A percentile compares a stretch with the other conserved stretches of the same genome.
Evolutionary conservation across 108 stramenopile species (phyloP).

Genomic region (Cyclostephanos tholiformis): DNA sequence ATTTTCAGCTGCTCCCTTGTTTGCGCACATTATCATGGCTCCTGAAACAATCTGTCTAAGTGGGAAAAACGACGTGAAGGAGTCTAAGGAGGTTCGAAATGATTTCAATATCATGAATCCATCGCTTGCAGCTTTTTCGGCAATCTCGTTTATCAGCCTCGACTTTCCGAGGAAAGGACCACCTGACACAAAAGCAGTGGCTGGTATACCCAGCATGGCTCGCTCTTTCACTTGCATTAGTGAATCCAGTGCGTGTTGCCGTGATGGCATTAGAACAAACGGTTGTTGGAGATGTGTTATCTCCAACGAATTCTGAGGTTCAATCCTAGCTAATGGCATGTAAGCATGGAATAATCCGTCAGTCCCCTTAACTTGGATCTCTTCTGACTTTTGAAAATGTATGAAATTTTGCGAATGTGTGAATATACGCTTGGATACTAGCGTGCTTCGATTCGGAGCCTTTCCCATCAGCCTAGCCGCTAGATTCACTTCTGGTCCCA

Average conservation of each 20-base stretch:
- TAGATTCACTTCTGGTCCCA: slow-evolving; percentile 61
- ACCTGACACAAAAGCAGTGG: slow-evolving; percentile 43
- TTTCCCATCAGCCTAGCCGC: slow-evolving; percentile 59
- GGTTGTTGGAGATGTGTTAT: slow-evolving; percentile 44
- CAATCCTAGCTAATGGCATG: slow-evolving; percentile 43
- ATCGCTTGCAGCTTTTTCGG: slow-evolving; percentile 32
- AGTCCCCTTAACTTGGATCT: slow-evolving; percentile 54
- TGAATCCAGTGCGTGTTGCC: slow-evolving; percentile 49
- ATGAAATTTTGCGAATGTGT: slow-evolving; percentile 54
- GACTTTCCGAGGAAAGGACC: slow-evolving; percentile 55
- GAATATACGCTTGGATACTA: slow-evolving; percentile 55
- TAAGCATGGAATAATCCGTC: slow-evolving; percentile 56
- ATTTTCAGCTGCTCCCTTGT: slow-evolving; percentile 12
- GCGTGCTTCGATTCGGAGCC: slow-evolving; percentile 52
- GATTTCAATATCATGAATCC: slow-evolving; percentile 47
- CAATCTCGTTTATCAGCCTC: slow-evolving; percentile 47
- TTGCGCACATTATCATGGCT: slow-evolving; percentile 46
- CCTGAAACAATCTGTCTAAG: slow-evolving; percentile 45
- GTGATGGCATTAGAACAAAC: slow-evolving; percentile 52
- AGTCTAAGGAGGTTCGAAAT: slow-evolving; percentile 54
- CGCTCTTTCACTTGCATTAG: slow-evolving; percentile 29
- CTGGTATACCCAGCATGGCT: slow-evolving; percentile 23
- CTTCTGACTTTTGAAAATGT: slow-evolving; percentile 45
- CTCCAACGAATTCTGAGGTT: slow-evolving; percentile 29
- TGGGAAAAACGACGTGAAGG: slow-evolving; percentile 54